These are phyloP conservation scores for Eucalyptus lansdowneana DNA, from an alignment of 345 rosid genomes.

Conservation along the genomic window DNA sequence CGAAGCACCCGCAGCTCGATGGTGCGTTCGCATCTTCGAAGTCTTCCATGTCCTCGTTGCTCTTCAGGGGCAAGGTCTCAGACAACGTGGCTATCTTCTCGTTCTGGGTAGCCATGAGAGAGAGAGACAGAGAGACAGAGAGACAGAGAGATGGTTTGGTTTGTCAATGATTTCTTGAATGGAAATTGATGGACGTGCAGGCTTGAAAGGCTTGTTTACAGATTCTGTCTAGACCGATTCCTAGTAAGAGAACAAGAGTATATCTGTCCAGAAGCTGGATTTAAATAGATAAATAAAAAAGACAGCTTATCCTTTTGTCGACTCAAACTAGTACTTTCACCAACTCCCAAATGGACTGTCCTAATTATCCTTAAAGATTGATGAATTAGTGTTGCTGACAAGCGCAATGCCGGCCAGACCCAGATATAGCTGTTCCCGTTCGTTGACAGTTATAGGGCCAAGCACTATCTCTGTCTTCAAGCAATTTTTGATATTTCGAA, in stretches of 20 bases:
- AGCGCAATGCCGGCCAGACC: not conserved
- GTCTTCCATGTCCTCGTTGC: slow-evolving; percentile 1
- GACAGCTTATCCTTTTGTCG: not conserved
- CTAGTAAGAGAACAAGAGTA: not conserved
- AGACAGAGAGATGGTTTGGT: not conserved
- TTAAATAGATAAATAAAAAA: not conserved
- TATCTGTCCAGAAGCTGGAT: not conserved
- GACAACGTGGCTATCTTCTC: not conserved
- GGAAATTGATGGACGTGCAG: not conserved
- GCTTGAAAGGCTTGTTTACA: not conserved
- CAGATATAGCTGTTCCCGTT: not conserved
- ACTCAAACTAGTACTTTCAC: not conserved
- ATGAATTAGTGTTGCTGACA: not conserved
- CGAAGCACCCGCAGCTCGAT: slow-evolving; percentile 27
- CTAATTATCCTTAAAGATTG: not conserved
- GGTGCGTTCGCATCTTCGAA: slow-evolving; percentile 2
- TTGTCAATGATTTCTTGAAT: not conserved
- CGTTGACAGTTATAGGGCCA: not conserved
- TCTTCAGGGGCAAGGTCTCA: not conserved
- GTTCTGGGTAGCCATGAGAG: not conserved
- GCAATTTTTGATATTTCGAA: not conserved
- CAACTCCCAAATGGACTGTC: not conserved
- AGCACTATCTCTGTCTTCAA: not conserved
- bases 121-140: not conserved
- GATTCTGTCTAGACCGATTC: not conserved